These are phyloP conservation scores for Acer negundo DNA, from an alignment of 345 rosid species.

Conservation along the genomic window DNA sequence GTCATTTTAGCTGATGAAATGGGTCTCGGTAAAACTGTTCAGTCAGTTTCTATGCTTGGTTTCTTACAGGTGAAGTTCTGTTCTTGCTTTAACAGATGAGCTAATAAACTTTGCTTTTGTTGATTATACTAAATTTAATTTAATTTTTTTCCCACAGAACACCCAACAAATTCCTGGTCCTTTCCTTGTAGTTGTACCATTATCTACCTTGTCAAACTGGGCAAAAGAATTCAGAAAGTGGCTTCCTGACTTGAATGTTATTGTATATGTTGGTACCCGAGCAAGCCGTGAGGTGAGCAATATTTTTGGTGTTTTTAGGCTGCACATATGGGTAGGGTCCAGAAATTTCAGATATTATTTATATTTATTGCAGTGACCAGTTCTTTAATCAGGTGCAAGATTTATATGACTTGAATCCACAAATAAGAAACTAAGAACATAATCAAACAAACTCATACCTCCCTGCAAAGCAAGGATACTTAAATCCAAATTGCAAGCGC, in stretches of 20 bases:
- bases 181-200: conserved; percentile 96
- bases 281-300: conserved; percentile 94
- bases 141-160: conserved; percentile 49
- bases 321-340: not conserved
- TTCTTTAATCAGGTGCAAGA: not conserved
- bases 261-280: conserved; percentile 97
- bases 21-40: conserved; percentile 99
- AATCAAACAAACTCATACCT: not conserved
- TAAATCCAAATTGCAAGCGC: not conserved
- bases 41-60: conserved; percentile 99
- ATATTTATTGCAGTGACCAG: not conserved
- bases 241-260: conserved; percentile 93
- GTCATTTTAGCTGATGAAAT: conserved; percentile 99
- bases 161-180: conserved; percentile 97
- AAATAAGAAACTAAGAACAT: not conserved
- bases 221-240: conserved; percentile 98
- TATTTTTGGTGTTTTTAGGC: conserved; percentile 14
- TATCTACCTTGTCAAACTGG: conserved; percentile 98
- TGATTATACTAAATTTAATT: not conserved
- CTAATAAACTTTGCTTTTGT: conserved; percentile 4
- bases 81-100: conserved; percentile 6
- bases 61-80: conserved; percentile 76
- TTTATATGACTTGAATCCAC: not conserved
- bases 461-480: not conserved
- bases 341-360: not conserved